Evolutionary conservation across 495 filamentous ascomycete genomes (phyloP).

Genomic region (Aspergillus avenaceus): DNA sequence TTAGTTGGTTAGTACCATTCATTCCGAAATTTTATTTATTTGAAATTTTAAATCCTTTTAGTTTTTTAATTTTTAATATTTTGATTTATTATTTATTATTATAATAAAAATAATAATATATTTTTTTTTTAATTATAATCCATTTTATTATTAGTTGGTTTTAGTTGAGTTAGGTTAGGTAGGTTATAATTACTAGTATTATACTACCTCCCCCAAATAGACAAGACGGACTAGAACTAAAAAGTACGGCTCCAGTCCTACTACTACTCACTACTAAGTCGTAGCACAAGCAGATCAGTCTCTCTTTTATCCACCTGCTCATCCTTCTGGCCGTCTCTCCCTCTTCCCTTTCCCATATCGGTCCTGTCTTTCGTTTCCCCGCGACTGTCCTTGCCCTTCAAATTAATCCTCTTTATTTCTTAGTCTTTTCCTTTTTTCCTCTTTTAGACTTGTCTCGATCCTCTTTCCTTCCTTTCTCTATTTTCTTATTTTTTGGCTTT

Average conservation of each 20-base stretch:
- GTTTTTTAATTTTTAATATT: not conserved
- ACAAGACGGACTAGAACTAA: conserved; percentile 14
- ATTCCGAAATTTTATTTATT: not conserved
- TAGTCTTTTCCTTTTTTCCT: conserved; percentile 24
- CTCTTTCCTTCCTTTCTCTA: conserved; percentile 15
- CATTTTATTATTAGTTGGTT: not conserved
- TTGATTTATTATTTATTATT: not conserved
- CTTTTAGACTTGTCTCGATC: conserved; percentile 25
- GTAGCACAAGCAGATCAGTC: conserved; percentile 44
- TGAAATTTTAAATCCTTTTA: not conserved
- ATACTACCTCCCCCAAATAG: conserved; percentile 6
- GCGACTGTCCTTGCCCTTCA: conserved; percentile 20
- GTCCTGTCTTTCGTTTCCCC: conserved; percentile 36
- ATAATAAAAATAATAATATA: conserved; percentile 3
- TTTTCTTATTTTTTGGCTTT: conserved; percentile 16
- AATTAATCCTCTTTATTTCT: conserved; percentile 23
- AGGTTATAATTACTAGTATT: conserved; percentile 11
- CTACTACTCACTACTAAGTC: conserved; percentile 23
- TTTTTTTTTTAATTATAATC: conserved; percentile 3
- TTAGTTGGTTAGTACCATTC: not conserved
- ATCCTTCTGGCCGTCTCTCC: conserved; percentile 26
- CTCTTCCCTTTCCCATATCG: conserved; percentile 24
- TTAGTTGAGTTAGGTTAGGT: too few species aligned
- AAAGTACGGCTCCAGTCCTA: conserved; percentile 34
- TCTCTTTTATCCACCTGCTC: conserved; percentile 39